These are phyloP conservation scores for Mortierella sp. DNA, from an alignment of 371 early-diverging fungal species.

Conservation along the genomic window DNA sequence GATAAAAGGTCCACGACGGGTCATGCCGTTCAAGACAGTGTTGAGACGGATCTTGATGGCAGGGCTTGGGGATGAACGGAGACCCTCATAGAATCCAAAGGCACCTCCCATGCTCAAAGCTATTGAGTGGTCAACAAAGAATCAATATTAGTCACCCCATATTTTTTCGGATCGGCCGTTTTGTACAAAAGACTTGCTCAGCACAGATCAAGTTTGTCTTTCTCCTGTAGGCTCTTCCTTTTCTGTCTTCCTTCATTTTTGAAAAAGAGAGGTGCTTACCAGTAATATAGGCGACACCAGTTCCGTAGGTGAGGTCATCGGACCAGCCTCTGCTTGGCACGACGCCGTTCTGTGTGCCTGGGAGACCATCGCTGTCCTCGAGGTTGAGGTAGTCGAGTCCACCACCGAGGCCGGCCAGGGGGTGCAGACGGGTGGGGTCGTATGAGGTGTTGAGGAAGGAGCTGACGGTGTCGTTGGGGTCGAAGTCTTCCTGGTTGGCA, in stretches of 20 bases:
- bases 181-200: neutral
- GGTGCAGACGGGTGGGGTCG: slow-evolving; percentile 69
- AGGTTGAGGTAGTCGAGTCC: slow-evolving; percentile 73
- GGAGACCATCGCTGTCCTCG: slow-evolving; percentile 61
- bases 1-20: slow-evolving; percentile 89
- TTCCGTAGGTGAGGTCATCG: slow-evolving; percentile 92
- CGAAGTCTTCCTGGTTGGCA: slow-evolving; percentile 57
- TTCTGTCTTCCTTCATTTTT: neutral
- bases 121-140: slow-evolving; percentile 12
- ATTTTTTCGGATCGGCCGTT: slow-evolving; percentile 18
- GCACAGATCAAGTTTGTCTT: neutral
- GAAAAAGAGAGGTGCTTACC: slow-evolving; percentile 60
- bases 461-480: slow-evolving; percentile 67
- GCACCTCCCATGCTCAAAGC: slow-evolving; percentile 83
- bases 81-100: slow-evolving; percentile 85
- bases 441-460: slow-evolving; percentile 67
- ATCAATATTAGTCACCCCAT: neutral
- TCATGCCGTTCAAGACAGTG: slow-evolving; percentile 86
- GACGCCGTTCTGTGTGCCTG: slow-evolving; percentile 61
- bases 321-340: slow-evolving; percentile 86
- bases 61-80: slow-evolving; percentile 70
- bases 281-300: slow-evolving; percentile 84
- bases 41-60: slow-evolving; percentile 86
- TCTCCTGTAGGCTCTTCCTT: neutral
- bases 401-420: slow-evolving; percentile 67